These are phyloP conservation scores for Solanum verrucosum DNA, from an alignment of 257 asterid genomes.

Conservation along the genomic window DNA sequence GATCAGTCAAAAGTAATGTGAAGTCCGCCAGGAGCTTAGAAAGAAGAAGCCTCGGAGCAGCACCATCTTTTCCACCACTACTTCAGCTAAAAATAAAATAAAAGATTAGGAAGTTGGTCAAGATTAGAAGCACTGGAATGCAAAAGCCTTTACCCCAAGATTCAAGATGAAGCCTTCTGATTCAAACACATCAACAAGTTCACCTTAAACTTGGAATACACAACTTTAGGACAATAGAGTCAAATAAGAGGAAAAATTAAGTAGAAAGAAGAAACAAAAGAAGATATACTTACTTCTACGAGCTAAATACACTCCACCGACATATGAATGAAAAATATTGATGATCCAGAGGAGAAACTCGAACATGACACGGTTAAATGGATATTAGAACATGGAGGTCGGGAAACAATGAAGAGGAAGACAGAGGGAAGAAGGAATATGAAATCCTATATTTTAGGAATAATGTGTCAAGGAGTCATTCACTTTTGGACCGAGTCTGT, in stretches of 20 bases:
- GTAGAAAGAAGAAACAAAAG: not conserved
- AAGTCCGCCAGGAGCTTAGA: not conserved
- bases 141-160: not conserved
- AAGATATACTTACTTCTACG: not conserved
- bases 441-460: no score
- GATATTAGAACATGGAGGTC: not conserved
- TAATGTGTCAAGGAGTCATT: not conserved
- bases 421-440: not conserved
- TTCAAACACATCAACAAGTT: not conserved
- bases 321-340: not conserved
- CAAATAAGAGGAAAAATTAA: not conserved
- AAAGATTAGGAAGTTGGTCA: not conserved
- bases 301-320: not conserved
- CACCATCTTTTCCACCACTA: not conserved
- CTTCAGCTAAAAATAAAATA: not conserved
- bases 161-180: not conserved
- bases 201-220: not conserved
- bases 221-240: not conserved
- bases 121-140: not conserved
- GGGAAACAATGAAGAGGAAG: not conserved
- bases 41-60: not conserved
- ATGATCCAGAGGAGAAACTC: not conserved
- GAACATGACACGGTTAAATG: no score
- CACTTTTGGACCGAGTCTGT: no score
- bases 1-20: no score